Conservation (phyloP, 1,284 basidiomycete species). For the Trichosporon faecale region DNA sequence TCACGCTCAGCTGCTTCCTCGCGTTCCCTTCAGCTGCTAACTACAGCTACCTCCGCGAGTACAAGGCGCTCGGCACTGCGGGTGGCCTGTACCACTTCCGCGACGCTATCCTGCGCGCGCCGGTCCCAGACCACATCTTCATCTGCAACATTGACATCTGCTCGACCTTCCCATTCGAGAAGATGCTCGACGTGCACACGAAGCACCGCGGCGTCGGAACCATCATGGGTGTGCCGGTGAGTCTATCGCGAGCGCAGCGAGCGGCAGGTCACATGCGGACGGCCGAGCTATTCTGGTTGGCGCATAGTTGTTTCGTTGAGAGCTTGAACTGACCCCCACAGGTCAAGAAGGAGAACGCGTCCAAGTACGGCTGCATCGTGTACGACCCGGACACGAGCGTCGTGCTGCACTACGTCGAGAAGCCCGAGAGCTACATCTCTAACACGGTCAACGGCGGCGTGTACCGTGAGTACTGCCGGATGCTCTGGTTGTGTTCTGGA, state of each 20-base stretch:
- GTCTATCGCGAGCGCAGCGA: constrained; percentile 10
- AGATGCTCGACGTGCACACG: constrained; percentile 54
- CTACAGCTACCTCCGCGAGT: constrained; percentile 55
- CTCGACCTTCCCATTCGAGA: constrained; percentile 53
- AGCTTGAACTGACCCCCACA: constrained; percentile 16
- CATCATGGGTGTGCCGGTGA: constrained; percentile 54
- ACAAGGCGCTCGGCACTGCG: constrained; percentile 56
- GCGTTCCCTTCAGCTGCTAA: not conserved
- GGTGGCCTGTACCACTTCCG: constrained; percentile 55
- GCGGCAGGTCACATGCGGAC: too few relatives aligned
- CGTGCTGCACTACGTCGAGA: constrained; percentile 56
- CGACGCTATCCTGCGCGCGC: constrained; percentile 55
- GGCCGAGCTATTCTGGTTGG: too few relatives aligned
- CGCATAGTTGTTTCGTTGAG: not conserved
- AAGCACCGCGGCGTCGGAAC: constrained; percentile 56
- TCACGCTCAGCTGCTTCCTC: not conserved
- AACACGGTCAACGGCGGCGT: constrained; percentile 56
- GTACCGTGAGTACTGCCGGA: constrained; percentile 37
- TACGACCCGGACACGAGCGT: constrained; percentile 50
- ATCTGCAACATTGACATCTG: constrained; percentile 58
- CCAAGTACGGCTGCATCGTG: constrained; percentile 56
- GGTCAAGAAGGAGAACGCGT: constrained; percentile 54
- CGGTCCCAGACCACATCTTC: constrained; percentile 54
- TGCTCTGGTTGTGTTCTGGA: not conserved
- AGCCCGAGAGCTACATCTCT: constrained; percentile 56